phyloP scores from a whole-genome alignment of 2,329 filamentous ascomycete species.

The Neocucurbitaria cava region DNA sequence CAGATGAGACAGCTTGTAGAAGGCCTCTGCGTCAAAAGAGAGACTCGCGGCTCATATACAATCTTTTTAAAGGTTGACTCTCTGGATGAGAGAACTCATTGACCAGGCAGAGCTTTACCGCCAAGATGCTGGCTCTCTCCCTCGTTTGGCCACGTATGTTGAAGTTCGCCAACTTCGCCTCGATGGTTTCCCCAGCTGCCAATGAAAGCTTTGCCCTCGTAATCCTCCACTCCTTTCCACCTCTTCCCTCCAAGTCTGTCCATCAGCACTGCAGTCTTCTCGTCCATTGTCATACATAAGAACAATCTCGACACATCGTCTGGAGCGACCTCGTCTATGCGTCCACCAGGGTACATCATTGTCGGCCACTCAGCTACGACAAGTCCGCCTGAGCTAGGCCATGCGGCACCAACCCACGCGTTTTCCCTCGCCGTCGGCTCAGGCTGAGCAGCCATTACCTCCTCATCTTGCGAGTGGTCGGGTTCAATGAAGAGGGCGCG shows the following conservation, averaged over 20 bases:
- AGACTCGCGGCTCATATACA: too few species aligned
- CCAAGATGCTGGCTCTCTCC: too few species aligned
- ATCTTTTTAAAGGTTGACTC: too few species aligned
- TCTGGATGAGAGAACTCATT: too few species aligned
- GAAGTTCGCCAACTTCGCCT: neutral
- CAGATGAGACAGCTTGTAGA: slow-evolving; percentile 1
- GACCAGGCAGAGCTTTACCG: too few species aligned
- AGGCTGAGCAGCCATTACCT: neutral
- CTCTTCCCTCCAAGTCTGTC: neutral
- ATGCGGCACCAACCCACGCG: slow-evolving; percentile 10
- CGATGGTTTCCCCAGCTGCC: neutral
- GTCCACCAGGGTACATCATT: slow-evolving; percentile 6
- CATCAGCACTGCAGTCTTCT: neutral
- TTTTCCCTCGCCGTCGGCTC: neutral
- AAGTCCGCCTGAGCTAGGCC: slow-evolving; percentile 17
- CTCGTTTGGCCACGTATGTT: neutral
- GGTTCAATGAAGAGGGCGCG: neutral
- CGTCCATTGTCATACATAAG: neutral
- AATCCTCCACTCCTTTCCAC: neutral
- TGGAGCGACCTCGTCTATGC: neutral
- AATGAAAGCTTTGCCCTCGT: neutral
- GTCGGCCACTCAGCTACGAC: slow-evolving; percentile 19
- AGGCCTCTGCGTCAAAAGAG: too few species aligned
- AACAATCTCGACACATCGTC: neutral
- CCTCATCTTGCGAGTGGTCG: neutral